These are phyloP conservation scores for Picea sitchensis DNA, from an alignment of 75 land plant genomes.

Conservation along the genomic window DNA sequence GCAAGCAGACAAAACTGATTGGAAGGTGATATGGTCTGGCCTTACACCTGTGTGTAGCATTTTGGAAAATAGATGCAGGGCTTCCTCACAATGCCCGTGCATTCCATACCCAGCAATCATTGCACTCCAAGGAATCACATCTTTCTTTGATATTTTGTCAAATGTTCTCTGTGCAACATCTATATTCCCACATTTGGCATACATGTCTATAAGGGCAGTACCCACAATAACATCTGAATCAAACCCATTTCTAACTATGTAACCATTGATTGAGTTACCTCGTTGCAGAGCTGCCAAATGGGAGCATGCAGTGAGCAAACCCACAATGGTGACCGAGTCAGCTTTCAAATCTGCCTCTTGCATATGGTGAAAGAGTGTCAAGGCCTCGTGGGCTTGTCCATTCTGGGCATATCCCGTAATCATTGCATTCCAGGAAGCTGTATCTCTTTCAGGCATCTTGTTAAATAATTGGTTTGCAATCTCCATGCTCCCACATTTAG, in stretches of 20 bases:
- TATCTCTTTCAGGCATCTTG: conserved; percentile 28
- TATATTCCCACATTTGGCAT: conserved; percentile 61
- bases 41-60: conserved; percentile 35
- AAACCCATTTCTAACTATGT: conserved; percentile 34
- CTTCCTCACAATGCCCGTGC: conserved; percentile 44
- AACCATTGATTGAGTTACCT: conserved; percentile 50
- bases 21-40: conserved; percentile 49
- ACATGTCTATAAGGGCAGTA: conserved; percentile 69
- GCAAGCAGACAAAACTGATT: conserved; percentile 54
- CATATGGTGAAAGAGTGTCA: conserved; percentile 45
- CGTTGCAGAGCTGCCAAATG: conserved; percentile 23
- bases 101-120: conserved; percentile 63
- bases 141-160: conserved; percentile 34
- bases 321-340: conserved; percentile 42
- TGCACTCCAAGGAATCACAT: conserved; percentile 60
- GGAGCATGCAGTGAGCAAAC: conserved; percentile 51
- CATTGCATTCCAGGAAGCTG: conserved; percentile 77
- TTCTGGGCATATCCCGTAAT: conserved; percentile 44
- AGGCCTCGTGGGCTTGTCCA: conserved; percentile 44
- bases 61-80: conserved; percentile 33
- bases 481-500: conserved; percentile 39
- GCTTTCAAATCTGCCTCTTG: conserved; percentile 8
- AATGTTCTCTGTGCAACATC: conserved; percentile 41
- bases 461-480: conserved; percentile 41
- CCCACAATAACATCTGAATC: conserved; percentile 41